Evolutionary conservation across 495 filamentous ascomycete genomes (phyloP), one percentile per base, ranked within the genome.

Genomic region (Antarctomyces pellizariae): DNA sequence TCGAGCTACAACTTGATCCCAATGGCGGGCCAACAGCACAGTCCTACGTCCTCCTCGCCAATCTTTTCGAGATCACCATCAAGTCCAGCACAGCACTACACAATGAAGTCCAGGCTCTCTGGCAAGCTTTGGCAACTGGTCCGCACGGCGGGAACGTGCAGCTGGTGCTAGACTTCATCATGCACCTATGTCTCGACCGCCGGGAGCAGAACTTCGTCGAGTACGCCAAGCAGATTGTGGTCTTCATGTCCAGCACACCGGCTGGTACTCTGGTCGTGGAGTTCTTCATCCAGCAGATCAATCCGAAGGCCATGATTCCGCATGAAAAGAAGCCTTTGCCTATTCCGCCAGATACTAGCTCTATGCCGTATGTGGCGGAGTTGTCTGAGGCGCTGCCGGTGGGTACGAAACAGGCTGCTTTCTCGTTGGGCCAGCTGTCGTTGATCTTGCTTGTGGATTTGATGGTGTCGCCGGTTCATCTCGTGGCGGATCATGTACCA

Each of bases 151-250:
- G 83, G n/a, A 97, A 97, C 43, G 86, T 95, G 15, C 74, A 86
- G 34, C 59, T 95, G 10, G 74, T 93, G 6, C 61, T 97, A 3
- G 77, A 97, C 43, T 97, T 95, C 42, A 83, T 95, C 45, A 93
- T 95, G 45, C 68, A 62, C 13, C 63, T 93, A 4, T 95, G 86
- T 36, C 47, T 95, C 17, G 89, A 97, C 33, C 69, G 80, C 24
- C 67, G 83, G 28, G 86, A 97, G 37, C 89, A 95, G 35, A 93
- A 90, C 35, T 93, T 92, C 50, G 82, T 97, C 23, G 78, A 90
- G 34, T 92, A 78, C 43, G 80, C 86, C 2, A 95, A 95, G 52
- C 86, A 97, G 48, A 77, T 97, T 18, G 79, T 95, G 13, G 86
- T 95, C 0, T 91, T 93, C 43, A 49, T 97, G 3, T 82, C 86